A percentile compares a stretch with the other conserved stretches of the same genome.
Evolutionary conservation across 2,329 filamentous ascomycete genomes (phyloP).

Genomic region (Laburnicola sp.): DNA sequence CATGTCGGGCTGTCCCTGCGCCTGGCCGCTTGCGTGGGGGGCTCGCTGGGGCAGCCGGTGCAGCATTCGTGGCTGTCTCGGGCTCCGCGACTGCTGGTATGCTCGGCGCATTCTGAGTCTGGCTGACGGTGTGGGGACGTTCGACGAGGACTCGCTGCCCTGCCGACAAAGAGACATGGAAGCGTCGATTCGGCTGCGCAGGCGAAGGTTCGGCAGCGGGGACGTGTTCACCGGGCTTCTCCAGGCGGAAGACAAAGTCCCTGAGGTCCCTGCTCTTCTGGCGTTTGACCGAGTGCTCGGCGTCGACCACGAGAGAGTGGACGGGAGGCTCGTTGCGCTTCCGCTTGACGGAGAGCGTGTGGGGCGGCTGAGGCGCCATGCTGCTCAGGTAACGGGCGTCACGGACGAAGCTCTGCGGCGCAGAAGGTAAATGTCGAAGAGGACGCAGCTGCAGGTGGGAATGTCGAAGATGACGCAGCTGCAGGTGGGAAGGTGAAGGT

Average conservation of each 20-base stretch:
- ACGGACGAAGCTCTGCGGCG: no score
- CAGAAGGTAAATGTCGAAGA: no score
- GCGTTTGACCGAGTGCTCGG: slow-evolving; percentile 22
- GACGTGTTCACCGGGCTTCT: slow-evolving; percentile 25
- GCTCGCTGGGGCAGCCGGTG: slow-evolving; percentile 14
- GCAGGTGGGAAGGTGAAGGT: no score
- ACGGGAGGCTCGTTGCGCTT: slow-evolving; percentile 60
- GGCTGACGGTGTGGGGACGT: not conserved
- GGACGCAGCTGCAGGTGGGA: no score
- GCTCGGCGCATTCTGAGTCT: not conserved
- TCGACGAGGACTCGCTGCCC: slow-evolving; percentile 13
- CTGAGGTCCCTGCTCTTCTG: slow-evolving; percentile 22
- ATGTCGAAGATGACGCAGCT: not conserved
- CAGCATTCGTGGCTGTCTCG: slow-evolving; percentile 4
- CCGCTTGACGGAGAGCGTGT: slow-evolving; percentile 53
- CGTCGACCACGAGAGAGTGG: slow-evolving; percentile 51
- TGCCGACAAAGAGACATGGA: slow-evolving; percentile 4
- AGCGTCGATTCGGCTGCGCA: slow-evolving; percentile 3
- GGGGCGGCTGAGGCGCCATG: slow-evolving; percentile 31
- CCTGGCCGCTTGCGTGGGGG: slow-evolving; percentile 35
- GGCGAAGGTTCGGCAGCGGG: slow-evolving; percentile 1
- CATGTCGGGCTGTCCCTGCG: slow-evolving; percentile 25
- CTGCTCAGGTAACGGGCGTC: no score
- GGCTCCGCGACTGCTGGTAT: slow-evolving; percentile 4
- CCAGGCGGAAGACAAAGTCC: slow-evolving; percentile 23